Percentiles rank a stretch among this genome's conserved stretches.
Conservation (phyloP, 2,329 filamentous ascomycete species). For the Clarireedia paspali region DNA sequence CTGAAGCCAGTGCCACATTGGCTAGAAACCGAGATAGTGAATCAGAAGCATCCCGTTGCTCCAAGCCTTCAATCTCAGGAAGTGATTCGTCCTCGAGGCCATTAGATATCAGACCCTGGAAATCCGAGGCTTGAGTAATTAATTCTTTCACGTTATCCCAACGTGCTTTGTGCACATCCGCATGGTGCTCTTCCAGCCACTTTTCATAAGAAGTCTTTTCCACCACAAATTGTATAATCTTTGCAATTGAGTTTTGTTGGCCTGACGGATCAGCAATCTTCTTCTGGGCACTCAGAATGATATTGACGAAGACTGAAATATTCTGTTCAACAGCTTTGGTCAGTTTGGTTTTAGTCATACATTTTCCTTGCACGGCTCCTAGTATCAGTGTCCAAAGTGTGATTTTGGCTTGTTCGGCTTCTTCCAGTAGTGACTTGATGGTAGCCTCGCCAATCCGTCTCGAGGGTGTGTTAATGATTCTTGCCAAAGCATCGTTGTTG, state of each 20-base stretch:
- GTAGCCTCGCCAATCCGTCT: slow-evolving; percentile 76
- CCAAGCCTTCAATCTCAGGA: slow-evolving; percentile 62
- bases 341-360: slow-evolving; percentile 44
- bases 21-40: slow-evolving; percentile 73
- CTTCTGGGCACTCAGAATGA: slow-evolving; percentile 49
- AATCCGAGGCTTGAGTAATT: slow-evolving; percentile 69
- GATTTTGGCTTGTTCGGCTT: slow-evolving; percentile 62
- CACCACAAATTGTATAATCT: slow-evolving; percentile 45
- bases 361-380: slow-evolving; percentile 44
- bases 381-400: slow-evolving; percentile 73
- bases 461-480: slow-evolving; percentile 78
- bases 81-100: slow-evolving; percentile 45
- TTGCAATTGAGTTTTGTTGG: slow-evolving; percentile 21
- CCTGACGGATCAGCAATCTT: slow-evolving; percentile 36
- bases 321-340: slow-evolving; percentile 47
- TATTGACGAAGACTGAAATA: slow-evolving; percentile 48
- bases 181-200: slow-evolving; percentile 64
- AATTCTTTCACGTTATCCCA: slow-evolving; percentile 90
- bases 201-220: slow-evolving; percentile 64
- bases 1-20: slow-evolving; percentile 80
- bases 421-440: slow-evolving; percentile 63
- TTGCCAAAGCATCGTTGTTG: slow-evolving; percentile 77
- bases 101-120: slow-evolving; percentile 33
- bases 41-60: slow-evolving; percentile 58
- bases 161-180: slow-evolving; percentile 66